These are phyloP conservation scores for Zasmidium citrigriseum DNA, from an alignment of 2,329 filamentous ascomycete species.

Conservation along the genomic window DNA sequence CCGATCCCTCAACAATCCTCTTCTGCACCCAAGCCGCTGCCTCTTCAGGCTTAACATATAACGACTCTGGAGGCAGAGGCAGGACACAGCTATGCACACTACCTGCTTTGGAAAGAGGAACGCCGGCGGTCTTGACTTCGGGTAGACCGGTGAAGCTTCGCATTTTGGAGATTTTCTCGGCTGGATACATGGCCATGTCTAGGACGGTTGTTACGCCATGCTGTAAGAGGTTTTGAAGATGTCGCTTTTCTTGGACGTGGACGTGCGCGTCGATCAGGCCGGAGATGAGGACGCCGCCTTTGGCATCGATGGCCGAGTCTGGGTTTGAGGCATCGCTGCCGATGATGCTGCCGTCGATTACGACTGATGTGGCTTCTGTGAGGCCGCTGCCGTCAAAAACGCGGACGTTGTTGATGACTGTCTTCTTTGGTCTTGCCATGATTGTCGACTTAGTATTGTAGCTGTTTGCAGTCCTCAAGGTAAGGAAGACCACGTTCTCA, in stretches of 20 bases:
- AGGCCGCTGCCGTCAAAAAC: not conserved
- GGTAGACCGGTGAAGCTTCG: not conserved
- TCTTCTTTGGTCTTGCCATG: not conserved
- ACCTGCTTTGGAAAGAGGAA: not conserved
- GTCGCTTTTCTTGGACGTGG: not conserved
- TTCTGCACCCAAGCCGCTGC: not conserved
- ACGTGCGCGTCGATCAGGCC: constrained; percentile 5
- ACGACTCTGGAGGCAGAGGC: not conserved
- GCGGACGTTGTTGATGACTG: constrained; percentile 2
- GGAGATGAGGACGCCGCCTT: constrained; percentile 2
- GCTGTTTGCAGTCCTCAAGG: constrained; percentile 39
- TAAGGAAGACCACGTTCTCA: too few relatives aligned
- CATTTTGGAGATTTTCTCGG: not conserved
- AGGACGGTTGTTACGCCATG: constrained; percentile 5
- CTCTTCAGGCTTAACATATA: not conserved
- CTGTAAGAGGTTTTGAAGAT: not conserved
- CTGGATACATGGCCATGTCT: not conserved
- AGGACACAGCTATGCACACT: not conserved
- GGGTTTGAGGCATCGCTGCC: not conserved
- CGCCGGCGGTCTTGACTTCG: not conserved
- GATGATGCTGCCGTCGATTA: constrained; percentile 1
- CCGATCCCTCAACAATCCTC: not conserved
- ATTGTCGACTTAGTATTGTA: not conserved
- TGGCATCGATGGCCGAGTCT: not conserved
- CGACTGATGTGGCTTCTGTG: not conserved